Evolutionary conservation across 495 filamentous ascomycete genomes (phyloP).

Genomic region (Lasiosphaeria ovina): DNA sequence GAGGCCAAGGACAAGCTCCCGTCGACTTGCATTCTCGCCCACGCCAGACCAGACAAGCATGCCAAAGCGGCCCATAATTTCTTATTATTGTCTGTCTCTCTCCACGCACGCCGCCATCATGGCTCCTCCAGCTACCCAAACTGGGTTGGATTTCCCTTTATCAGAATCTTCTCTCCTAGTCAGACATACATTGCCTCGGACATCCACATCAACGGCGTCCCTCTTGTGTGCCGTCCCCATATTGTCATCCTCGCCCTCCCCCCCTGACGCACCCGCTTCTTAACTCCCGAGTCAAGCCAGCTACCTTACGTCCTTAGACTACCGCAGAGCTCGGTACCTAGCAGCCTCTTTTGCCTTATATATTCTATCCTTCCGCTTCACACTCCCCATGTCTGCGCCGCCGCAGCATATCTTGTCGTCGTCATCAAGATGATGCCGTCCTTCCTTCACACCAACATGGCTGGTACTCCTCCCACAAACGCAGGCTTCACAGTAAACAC

Average conservation of each 20-base stretch:
- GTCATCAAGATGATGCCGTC: conserved; percentile 34
- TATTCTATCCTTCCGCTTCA: background rate
- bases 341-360: conserved; percentile 10
- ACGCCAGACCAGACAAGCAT: conserved; percentile 28
- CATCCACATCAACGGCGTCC: background rate
- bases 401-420: background rate
- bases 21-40: conserved; percentile 31
- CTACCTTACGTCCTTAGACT: background rate
- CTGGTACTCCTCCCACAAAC: conserved; percentile 15
- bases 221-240: background rate
- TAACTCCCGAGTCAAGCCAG: background rate
- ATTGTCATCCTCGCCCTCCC: background rate
- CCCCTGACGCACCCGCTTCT: background rate
- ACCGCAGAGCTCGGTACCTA: background rate
- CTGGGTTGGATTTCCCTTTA: conserved; percentile 27
- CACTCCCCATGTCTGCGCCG: conserved; percentile 10
- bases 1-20: conserved; percentile 28
- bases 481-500: conserved; percentile 30
- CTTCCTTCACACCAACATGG: conserved; percentile 27
- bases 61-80: conserved; percentile 31
- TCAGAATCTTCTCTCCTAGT: conserved; percentile 11
- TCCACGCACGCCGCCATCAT: conserved; percentile 21
- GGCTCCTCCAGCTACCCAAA: conserved; percentile 26
- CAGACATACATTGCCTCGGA: background rate
- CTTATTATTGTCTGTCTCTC: conserved; percentile 23